Conservation (phyloP, 176 grass and related monocot genomes). For the Pontederia paniculata region DNA sequence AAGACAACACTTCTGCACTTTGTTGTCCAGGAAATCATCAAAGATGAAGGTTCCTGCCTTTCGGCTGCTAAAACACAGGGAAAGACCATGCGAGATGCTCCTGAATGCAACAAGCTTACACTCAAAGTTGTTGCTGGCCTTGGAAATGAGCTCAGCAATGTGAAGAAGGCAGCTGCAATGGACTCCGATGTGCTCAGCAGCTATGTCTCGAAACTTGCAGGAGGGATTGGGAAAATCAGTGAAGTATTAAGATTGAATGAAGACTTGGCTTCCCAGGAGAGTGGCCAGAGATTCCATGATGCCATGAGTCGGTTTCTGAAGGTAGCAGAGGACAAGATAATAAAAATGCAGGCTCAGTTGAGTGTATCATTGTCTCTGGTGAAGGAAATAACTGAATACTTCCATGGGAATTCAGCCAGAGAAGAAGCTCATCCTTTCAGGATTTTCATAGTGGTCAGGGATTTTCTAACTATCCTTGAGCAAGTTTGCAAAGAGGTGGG, state of each 20-base stretch:
- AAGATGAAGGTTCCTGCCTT: background rate
- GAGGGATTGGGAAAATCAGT: background rate
- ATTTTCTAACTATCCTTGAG: constrained; percentile 3
- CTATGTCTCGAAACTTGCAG: background rate
- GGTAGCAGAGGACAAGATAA: background rate
- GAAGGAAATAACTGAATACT: constrained; percentile 11
- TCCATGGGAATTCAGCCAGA: constrained; percentile 6
- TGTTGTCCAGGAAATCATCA: constrained; percentile 10
- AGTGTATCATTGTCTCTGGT: constrained; percentile 10
- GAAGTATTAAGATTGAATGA: constrained; percentile 4
- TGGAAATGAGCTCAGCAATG: constrained; percentile 1
- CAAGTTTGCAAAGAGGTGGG: constrained; percentile 6
- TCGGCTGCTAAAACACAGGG: background rate
- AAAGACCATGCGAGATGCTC: background rate
- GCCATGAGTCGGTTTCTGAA: constrained; percentile 1
- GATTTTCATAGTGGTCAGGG: constrained; percentile 13
- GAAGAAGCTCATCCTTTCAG: constrained; percentile 13
- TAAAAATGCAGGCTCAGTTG: constrained; percentile 5
- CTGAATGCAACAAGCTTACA: background rate
- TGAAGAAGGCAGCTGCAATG: constrained; percentile 12
- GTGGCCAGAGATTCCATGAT: background rate
- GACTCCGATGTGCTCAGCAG: background rate
- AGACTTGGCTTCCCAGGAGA: background rate
- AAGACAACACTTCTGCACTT: constrained; percentile 12
- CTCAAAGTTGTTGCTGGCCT: background rate